Percentiles rank a stretch among this genome's conserved stretches.
These are phyloP conservation scores for Bonia amplexicaulis DNA, from an alignment of 176 grass and related monocot genomes.

Conservation along the genomic window DNA sequence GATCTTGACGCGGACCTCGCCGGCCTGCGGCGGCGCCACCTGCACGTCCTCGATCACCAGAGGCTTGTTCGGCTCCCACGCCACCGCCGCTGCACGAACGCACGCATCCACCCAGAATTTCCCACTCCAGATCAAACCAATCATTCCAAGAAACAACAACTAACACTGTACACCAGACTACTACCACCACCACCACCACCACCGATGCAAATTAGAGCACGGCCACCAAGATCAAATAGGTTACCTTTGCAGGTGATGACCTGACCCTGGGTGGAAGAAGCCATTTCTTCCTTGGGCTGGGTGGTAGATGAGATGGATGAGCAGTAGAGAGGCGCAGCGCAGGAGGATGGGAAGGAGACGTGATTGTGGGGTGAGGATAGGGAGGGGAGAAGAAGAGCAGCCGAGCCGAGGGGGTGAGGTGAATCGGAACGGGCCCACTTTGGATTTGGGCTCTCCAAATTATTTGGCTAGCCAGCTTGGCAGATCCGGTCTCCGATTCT, in stretches of 20 bases:
- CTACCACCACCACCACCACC: neutral
- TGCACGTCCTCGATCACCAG: constrained; percentile 93
- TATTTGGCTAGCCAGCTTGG: constrained; percentile 4
- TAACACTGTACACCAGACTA: neutral
- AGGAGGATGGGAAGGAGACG: neutral
- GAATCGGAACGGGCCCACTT: neutral
- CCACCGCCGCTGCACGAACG: constrained; percentile 68
- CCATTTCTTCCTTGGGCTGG: constrained; percentile 10
- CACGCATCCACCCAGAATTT: neutral
- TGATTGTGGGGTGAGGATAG: constrained; percentile 11
- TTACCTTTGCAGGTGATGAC: constrained; percentile 99
- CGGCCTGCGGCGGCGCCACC: constrained; percentile 95
- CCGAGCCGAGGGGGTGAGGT: neutral
- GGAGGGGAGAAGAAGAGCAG: neutral
- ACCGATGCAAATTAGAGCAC: neutral
- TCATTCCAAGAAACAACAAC: neutral
- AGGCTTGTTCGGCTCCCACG: constrained; percentile 83
- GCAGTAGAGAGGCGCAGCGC: neutral
- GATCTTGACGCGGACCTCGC: constrained; percentile 90
- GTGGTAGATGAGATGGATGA: neutral
- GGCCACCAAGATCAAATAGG: neutral
- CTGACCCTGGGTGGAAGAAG: constrained; percentile 67
- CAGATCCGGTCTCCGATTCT: constrained; percentile 10
- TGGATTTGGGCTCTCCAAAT: neutral
- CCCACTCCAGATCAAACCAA: constrained; percentile 30